These are phyloP conservation scores for Elsinoe perseae DNA, from an alignment of 2,329 filamentous ascomycete species.

Conservation along the genomic window DNA sequence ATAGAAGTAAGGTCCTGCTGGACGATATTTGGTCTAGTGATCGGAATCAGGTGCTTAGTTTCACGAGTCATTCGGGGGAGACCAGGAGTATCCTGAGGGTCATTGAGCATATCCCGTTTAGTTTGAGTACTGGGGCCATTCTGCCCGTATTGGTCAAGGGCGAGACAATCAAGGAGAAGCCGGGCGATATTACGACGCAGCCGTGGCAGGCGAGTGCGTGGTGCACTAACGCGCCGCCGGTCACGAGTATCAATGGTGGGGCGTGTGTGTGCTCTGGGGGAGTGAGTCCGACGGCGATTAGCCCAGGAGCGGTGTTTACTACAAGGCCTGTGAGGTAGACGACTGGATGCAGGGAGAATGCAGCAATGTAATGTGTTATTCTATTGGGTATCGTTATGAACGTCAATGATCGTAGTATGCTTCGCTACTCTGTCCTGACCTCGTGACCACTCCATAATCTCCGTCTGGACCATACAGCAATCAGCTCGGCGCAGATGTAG, in stretches of 20 bases:
- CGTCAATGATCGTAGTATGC: background rate
- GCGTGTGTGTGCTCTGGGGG: slow-evolving; percentile 26
- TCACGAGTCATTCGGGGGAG: slow-evolving; percentile 55
- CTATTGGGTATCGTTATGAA: background rate
- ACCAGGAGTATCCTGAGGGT: slow-evolving; percentile 47
- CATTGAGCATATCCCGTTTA: slow-evolving; percentile 54
- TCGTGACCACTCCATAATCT: too few relatives aligned
- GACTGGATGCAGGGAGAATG: too few relatives aligned
- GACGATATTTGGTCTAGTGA: slow-evolving; percentile 52
- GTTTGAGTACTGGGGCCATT: slow-evolving; percentile 57
- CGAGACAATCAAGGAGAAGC: slow-evolving; percentile 34
- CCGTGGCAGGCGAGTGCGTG: slow-evolving; percentile 30
- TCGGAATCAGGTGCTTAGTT: slow-evolving; percentile 48
- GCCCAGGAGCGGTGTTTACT: slow-evolving; percentile 11
- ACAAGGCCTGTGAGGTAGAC: slow-evolving; percentile 7
- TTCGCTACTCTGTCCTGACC: background rate
- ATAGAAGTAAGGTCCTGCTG: slow-evolving; percentile 43
- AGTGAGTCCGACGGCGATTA: slow-evolving; percentile 13
- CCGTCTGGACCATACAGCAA: too few relatives aligned
- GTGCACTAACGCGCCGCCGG: slow-evolving; percentile 29
- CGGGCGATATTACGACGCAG: slow-evolving; percentile 26
- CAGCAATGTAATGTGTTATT: too few relatives aligned
- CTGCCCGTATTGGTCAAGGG: slow-evolving; percentile 61
- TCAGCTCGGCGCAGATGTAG: too few relatives aligned
- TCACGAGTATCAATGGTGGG: slow-evolving; percentile 24